These are phyloP conservation scores for Coffea canephora DNA, from an alignment of 257 asterid genomes.

Conservation along the genomic window DNA sequence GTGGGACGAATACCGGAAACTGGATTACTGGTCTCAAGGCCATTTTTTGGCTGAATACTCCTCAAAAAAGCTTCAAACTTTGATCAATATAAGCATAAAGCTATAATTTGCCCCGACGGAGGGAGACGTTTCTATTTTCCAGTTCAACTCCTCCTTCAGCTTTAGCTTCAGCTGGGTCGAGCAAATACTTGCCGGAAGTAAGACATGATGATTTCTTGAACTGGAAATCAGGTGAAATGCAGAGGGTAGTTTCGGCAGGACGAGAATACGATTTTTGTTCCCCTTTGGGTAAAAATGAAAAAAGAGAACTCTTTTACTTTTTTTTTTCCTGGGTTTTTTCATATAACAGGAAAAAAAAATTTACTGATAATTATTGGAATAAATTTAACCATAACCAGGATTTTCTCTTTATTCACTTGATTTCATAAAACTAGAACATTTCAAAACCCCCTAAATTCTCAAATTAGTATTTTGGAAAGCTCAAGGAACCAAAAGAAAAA, in stretches of 20 bases:
- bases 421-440: no score
- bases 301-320: neutral
- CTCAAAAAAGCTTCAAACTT: neutral
- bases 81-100: neutral
- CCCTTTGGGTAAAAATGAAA: neutral
- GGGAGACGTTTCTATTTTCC: neutral
- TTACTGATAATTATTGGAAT: no score
- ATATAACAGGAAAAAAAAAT: no score
- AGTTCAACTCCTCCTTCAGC: neutral
- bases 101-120: neutral
- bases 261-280: neutral
- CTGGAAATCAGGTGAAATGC: neutral
- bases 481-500: no score
- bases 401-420: no score
- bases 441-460: no score
- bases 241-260: neutral
- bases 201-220: neutral
- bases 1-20: conserved; percentile 72
- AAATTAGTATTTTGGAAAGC: no score
- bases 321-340: neutral
- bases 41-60: conserved; percentile 26
- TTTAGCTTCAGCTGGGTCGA: neutral
- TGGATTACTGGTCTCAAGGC: conserved; percentile 45
- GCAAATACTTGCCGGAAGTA: neutral
- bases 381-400: no score